phyloP scores from a whole-genome alignment of 2,329 filamentous ascomycete genomes.

The Dichotomopilus funicola region DNA sequence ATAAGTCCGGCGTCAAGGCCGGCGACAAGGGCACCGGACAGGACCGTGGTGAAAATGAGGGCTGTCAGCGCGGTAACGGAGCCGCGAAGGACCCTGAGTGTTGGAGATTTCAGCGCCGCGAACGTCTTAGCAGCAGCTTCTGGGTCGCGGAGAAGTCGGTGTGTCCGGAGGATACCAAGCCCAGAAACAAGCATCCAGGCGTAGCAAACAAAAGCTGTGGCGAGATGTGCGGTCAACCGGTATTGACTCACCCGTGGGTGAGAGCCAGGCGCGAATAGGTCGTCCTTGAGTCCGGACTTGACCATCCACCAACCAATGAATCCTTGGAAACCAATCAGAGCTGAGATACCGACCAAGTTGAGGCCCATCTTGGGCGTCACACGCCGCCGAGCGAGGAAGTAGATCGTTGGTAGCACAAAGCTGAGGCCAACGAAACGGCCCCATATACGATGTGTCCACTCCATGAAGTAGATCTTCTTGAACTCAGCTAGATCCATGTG shows the following conservation, averaged over 20 bases:
- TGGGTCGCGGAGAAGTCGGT: slow-evolving; percentile 63
- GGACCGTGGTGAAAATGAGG: slow-evolving; percentile 81
- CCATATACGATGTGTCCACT: slow-evolving; percentile 95
- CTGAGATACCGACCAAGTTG: slow-evolving; percentile 75
- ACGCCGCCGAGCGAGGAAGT: slow-evolving; percentile 74
- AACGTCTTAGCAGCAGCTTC: slow-evolving; percentile 55
- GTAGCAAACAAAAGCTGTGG: slow-evolving; percentile 87
- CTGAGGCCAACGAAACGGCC: slow-evolving; percentile 84
- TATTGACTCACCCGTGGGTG: slow-evolving; percentile 95
- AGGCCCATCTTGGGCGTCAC: slow-evolving; percentile 73
- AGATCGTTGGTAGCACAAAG: slow-evolving; percentile 80
- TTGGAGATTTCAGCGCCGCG: slow-evolving; percentile 56
- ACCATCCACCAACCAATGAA: slow-evolving; percentile 99
- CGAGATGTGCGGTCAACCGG: slow-evolving; percentile 80
- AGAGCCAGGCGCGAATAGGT: slow-evolving; percentile 83
- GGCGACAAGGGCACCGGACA: slow-evolving; percentile 90
- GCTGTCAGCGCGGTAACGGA: slow-evolving; percentile 63
- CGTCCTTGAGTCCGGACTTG: slow-evolving; percentile 89
- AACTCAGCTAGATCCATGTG: slow-evolving; percentile 91
- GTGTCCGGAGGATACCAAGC: slow-evolving; percentile 73
- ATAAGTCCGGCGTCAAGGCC: slow-evolving; percentile 94
- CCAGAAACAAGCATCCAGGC: slow-evolving; percentile 90
- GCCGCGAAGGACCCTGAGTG: slow-evolving; percentile 66
- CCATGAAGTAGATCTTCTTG: slow-evolving; percentile 99
- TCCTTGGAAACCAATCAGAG: slow-evolving; percentile 89